Conservation (phyloP, 2,329 filamentous ascomycete genomes). For the Paracorniculantispora psalliotae region DNA sequence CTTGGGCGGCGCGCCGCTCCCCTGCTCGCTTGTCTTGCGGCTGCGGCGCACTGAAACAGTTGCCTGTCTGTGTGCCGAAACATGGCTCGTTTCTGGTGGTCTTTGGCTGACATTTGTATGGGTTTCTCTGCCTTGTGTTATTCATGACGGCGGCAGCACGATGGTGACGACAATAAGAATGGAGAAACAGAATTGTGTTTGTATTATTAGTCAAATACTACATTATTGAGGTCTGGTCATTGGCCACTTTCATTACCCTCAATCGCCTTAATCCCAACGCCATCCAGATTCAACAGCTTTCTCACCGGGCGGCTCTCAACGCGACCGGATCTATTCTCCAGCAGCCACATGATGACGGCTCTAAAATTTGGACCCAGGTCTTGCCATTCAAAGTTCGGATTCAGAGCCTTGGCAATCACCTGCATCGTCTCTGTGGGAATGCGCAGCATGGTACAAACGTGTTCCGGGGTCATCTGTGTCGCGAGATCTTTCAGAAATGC, state of each 20-base stretch:
- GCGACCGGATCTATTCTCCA: constrained; percentile 13
- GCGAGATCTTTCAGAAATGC: constrained; percentile 14
- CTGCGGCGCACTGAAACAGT: neutral
- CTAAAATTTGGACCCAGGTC: constrained; percentile 15
- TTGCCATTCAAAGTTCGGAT: constrained; percentile 17
- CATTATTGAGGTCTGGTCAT: too few species aligned
- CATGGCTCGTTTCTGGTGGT: neutral
- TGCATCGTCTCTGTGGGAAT: constrained; percentile 15
- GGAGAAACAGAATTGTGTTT: too few species aligned
- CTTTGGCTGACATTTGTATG: neutral
- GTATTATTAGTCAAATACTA: too few species aligned
- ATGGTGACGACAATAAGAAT: neutral
- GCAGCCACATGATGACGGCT: constrained; percentile 13
- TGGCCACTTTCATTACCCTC: too few species aligned
- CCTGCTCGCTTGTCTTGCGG: neutral
- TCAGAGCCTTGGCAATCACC: constrained; percentile 16
- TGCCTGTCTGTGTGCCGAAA: neutral
- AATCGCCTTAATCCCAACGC: too few species aligned
- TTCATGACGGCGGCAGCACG: neutral
- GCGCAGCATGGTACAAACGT: constrained; percentile 15
- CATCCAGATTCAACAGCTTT: constrained; percentile 10
- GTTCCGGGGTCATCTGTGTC: constrained; percentile 11
- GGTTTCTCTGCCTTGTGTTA: neutral
- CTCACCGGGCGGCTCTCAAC: constrained; percentile 13
- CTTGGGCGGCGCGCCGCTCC: neutral